Conservation (phyloP, 2,329 filamentous ascomycete genomes). For the Phyllosticta citrichinensis region DNA sequence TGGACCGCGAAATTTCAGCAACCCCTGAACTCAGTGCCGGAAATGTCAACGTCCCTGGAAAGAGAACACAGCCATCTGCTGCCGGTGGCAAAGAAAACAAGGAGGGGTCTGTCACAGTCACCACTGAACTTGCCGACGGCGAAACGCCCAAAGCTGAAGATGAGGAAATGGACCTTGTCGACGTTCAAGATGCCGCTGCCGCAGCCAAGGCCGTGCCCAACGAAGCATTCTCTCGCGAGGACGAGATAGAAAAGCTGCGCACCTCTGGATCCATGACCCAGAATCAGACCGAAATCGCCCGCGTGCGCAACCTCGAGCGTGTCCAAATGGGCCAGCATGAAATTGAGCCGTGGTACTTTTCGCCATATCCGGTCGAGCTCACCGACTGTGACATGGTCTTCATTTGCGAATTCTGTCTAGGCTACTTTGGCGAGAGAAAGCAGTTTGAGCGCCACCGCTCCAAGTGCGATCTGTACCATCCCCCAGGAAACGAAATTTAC, state of each 20-base stretch:
- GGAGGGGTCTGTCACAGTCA: constrained; percentile 35
- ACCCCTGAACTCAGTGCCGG: constrained; percentile 47
- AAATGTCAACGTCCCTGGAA: constrained; percentile 38
- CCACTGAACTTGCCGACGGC: constrained; percentile 37
- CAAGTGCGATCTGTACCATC: constrained; percentile 86
- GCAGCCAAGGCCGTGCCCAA: constrained; percentile 42
- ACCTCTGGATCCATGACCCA: constrained; percentile 98
- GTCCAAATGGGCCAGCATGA: constrained; percentile 90
- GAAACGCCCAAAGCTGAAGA: constrained; percentile 41
- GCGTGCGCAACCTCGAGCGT: constrained; percentile 87
- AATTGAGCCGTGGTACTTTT: constrained; percentile 98
- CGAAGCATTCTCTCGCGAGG: constrained; percentile 61
- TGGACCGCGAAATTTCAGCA: constrained; percentile 45
- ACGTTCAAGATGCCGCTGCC: constrained; percentile 42
- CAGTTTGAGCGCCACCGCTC: constrained; percentile 75
- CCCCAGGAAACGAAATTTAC: constrained; percentile 96
- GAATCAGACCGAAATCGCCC: constrained; percentile 91
- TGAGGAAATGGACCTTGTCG: constrained; percentile 42
- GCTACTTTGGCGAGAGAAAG: constrained; percentile 75
- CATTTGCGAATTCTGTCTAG: constrained; percentile 95
- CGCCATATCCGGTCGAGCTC: constrained; percentile 85
- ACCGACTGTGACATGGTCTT: constrained; percentile 83
- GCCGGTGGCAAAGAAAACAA: constrained; percentile 53
- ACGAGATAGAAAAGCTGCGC: constrained; percentile 92
- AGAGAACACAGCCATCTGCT: constrained; percentile 42